A percentile compares a stretch with the other conserved stretches of the same genome.
These are phyloP conservation scores for bread wheat (Triticum aestivum) DNA, from an alignment of 176 grass and related monocot species.

Conservation along the genomic window DNA sequence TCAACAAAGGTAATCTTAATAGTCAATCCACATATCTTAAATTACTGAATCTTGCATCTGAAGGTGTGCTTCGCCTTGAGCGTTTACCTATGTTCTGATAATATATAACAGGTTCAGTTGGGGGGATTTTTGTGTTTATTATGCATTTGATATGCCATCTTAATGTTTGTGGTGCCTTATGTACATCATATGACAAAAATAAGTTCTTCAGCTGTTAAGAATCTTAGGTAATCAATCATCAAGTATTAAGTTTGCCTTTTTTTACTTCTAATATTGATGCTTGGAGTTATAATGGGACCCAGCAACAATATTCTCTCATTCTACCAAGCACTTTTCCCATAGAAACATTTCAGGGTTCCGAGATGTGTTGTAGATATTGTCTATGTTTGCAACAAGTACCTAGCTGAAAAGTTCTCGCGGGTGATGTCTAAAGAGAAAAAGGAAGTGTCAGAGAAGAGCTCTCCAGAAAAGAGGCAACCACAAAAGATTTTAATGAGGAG, in stretches of 20 bases:
- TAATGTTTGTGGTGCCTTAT: slow-evolving; percentile 23
- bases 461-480: slow-evolving; percentile 40
- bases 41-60: no score
- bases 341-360: slow-evolving; percentile 88
- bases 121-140: slow-evolving; percentile 21
- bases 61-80: no score
- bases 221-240: slow-evolving; percentile 11
- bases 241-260: background rate
- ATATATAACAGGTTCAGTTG: no score
- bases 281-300: slow-evolving; percentile 7
- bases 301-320: slow-evolving; percentile 33
- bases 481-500: no score
- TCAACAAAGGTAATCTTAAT: no score
- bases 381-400: slow-evolving; percentile 83
- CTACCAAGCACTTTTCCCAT: slow-evolving; percentile 74
- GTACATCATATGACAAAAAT: slow-evolving; percentile 11
- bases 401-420: slow-evolving; percentile 40
- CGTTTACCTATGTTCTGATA: no score
- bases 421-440: slow-evolving; percentile 38
- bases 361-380: slow-evolving; percentile 45
- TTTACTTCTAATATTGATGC: slow-evolving; percentile 32
- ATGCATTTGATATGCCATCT: background rate
- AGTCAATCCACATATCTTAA: no score
- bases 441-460: slow-evolving; percentile 31
- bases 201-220: background rate